Base-by-base conservation (phyloP, 2,329 filamentous ascomycete genomes). In the Colletotrichum cordylinicola region DNA sequence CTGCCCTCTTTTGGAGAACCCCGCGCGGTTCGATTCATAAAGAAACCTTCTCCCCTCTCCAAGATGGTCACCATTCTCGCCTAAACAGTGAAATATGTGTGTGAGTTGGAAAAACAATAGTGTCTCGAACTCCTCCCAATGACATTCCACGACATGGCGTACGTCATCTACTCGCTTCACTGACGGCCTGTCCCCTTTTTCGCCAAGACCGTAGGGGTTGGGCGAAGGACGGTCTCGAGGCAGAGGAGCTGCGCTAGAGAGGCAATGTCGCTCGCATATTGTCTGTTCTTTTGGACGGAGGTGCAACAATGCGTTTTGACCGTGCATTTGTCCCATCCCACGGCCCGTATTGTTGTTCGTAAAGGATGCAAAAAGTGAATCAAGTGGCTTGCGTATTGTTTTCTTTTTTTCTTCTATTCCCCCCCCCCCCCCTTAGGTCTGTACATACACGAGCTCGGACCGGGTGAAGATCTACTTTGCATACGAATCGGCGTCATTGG, bases 151-250 rank as follows among this genome's bases (percentile, higher is more conserved):
- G 27, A 60, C 70, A 60, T 52, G 64, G 56, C 18, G 74, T 69
- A 35, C 64, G 74, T 69, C 70, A 69, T 64, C 48, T 65, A 48
- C 43, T 67, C 43, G 58, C n/a, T 35, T 39, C 48, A 16, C n/a
- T 65, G 70, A 60, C 48, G 64, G 70, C 48, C 52, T 60, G 64
- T 74, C 70, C 65, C 43, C 48, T 74, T 68, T 76, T 74, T 74
- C 21, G 74, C 74, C 70, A 74, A 74, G 74, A 61, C 74, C 39
- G 39, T 56, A 12, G 27, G 31, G 27, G 64, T 39, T 21, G 43
- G n/a, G 21, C 43, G 43, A 52, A 52, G 43, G 43, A 52, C n/a
- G 43, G 6, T 52, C 43, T 52, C n/a, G 43, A 52, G 43, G 43
- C n/a, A 52, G 43, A 52, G 43, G 43, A 52, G n/a, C 43, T 21